Base-by-base conservation (phyloP, 1,284 basidiomycete genomes). In the Cryptococcus sp. region DNA sequence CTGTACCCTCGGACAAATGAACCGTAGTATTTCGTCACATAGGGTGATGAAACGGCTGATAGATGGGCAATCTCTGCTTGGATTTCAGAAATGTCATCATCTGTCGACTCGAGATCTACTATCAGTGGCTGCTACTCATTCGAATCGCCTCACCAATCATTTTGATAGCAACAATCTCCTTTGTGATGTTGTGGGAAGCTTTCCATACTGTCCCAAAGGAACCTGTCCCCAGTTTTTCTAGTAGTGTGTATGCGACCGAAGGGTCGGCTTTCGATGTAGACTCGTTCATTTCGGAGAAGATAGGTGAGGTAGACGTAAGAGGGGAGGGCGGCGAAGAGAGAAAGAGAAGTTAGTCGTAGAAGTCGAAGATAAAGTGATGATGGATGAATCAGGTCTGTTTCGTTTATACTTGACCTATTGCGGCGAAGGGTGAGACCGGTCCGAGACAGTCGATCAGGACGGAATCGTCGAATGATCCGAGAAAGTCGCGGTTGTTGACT, bases 171-270 rank as follows among this genome's bases (percentile, higher is more conserved):
- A 98, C 96, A 55, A 91, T 86, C 75, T 94, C 86, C 68, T 88
- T 87, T 3, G 90, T 88, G 55, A 91, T 88, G 69, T 91, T 90
- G 77, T 98, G 91, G 64, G 39, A 79, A 78, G 90, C 91, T 78
- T 96, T 96, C 83, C 91, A 98, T 47, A 98, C 94, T 1, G 85
- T 88, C 5, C 93, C 93, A 71, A 98, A 98, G 70, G 88, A 91
- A 36, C 94, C 94, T n/a, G 91, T 94, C 10, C 94, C 94, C 24
- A 98, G 82, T 75, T 94, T 96, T 76, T 98, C 91, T 53, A 94
- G 81, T 19, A 98, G 78, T 40, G 88, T 89, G 72, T 98, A 98
- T 67, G 94, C 87, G 61, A 83, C 85, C 5, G 87, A 84, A 25
- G 89, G 88, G 66, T 91, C 90, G 68, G 64, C 59, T 39, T 66